phyloP scores from a whole-genome alignment of 768 basidiomycete genomes.

The Boletus reticulatus region DNA sequence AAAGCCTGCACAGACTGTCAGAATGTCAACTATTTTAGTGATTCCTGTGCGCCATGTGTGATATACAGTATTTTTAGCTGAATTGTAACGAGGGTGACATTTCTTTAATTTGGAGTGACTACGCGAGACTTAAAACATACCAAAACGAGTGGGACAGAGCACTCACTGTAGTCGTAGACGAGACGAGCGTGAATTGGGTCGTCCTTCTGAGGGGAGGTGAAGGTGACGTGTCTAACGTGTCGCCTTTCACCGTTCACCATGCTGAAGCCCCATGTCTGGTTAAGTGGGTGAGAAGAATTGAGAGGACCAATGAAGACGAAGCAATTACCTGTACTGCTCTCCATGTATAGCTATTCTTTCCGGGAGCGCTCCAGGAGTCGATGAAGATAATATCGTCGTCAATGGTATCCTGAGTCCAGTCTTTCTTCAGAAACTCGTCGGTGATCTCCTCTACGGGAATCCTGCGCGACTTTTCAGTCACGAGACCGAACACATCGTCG shows the following conservation, averaged over 20 bases:
- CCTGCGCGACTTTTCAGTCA: conserved; percentile 55
- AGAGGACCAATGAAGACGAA: conserved; percentile 5
- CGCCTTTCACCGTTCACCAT: conserved; percentile 56
- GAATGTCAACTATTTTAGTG: no score
- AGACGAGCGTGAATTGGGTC: conserved; percentile 48
- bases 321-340: conserved; percentile 54
- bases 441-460: conserved; percentile 46
- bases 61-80: no score
- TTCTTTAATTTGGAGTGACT: conserved; percentile 19
- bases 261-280: conserved; percentile 62
- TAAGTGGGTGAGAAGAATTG: background rate
- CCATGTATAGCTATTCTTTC: conserved; percentile 61
- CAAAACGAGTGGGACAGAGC: background rate
- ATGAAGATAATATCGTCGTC: conserved; percentile 35
- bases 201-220: conserved; percentile 57
- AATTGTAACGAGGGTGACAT: background rate
- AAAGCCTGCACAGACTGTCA: no score
- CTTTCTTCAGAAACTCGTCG: conserved; percentile 40
- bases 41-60: no score
- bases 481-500: conserved; percentile 60
- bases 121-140: conserved; percentile 11
- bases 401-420: conserved; percentile 42
- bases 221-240: conserved; percentile 59
- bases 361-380: conserved; percentile 56
- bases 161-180: conserved; percentile 69